phyloP scores from a whole-genome alignment of 2,329 filamentous ascomycete species.

The Aspergillus ustus region DNA sequence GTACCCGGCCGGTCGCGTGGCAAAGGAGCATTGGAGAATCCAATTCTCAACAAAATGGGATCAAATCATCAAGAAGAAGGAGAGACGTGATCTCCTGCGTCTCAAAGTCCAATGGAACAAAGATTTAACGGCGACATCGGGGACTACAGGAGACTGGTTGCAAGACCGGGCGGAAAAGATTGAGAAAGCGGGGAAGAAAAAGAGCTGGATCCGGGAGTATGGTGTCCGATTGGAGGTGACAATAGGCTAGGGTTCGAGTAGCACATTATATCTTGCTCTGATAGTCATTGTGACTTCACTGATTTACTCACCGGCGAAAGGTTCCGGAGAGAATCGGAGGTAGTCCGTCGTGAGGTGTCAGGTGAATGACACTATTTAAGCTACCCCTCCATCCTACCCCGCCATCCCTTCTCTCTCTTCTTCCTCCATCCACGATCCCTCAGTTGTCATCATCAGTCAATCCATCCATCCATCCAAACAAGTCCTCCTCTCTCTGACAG shows the following conservation, averaged over 20 bases:
- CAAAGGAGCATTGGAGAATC: conserved; percentile 38
- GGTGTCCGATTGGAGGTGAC: conserved; percentile 47
- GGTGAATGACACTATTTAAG: conserved; percentile 42
- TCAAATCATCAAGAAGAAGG: conserved; percentile 46
- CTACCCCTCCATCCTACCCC: conserved; percentile 26
- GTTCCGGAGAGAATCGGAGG: conserved; percentile 4
- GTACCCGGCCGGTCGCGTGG: conserved; percentile 62
- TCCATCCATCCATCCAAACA: conserved; percentile 19
- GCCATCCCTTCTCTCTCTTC: conserved; percentile 18
- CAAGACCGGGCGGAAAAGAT: conserved; percentile 46
- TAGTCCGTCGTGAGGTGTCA: neutral
- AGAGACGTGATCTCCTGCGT: conserved; percentile 46
- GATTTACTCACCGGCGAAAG: conserved; percentile 8
- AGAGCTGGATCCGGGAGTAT: conserved; percentile 57
- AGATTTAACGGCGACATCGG: conserved; percentile 40
- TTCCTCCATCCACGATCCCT: conserved; percentile 10
- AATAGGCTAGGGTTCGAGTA: conserved; percentile 8
- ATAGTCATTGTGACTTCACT: conserved; percentile 9
- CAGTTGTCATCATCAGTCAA: conserved; percentile 6
- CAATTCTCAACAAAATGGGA: conserved; percentile 50
- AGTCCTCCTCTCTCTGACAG: conserved; percentile 24
- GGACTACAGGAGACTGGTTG: conserved; percentile 37
- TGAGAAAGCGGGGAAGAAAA: conserved; percentile 64
- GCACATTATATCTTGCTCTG: neutral
- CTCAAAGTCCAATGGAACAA: conserved; percentile 51